These are phyloP conservation scores for Chenopodium quinoa DNA, from an alignment of 148 eudicot species.

Conservation along the genomic window DNA sequence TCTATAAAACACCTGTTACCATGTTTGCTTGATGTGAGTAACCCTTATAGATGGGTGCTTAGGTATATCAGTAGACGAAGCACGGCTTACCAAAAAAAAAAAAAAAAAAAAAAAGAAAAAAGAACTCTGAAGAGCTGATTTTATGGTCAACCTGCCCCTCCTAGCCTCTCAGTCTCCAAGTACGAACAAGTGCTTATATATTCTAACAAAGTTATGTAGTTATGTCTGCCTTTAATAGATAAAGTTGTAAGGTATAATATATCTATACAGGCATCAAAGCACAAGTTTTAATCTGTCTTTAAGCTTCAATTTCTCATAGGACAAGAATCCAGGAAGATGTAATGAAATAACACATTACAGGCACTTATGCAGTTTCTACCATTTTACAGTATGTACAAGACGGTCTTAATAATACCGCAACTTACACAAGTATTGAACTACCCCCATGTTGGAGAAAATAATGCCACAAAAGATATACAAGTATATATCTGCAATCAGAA, in stretches of 20 bases:
- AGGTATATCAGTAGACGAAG: no score
- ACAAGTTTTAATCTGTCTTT: not conserved
- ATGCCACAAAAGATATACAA: not conserved
- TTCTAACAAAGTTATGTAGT: no score
- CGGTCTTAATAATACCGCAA: not conserved
- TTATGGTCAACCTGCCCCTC: no score
- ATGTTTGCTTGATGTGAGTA: no score
- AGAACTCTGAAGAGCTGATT: no score
- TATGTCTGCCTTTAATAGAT: no score
- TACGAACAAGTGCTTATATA: no score
- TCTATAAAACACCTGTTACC: no score
- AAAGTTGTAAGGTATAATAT: not conserved
- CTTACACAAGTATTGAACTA: not conserved
- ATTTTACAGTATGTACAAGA: not conserved
- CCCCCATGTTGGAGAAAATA: not conserved
- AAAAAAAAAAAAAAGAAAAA: no score
- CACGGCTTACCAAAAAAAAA: no score
- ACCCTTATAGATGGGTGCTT: no score
- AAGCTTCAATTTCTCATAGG: not conserved
- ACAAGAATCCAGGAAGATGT: not conserved
- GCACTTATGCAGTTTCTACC: not conserved
- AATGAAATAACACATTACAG: not conserved
- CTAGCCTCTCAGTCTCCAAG: no score
- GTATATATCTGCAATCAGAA: not conserved
- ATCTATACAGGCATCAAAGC: not conserved